Evolutionary conservation across 1,139 yeast genomes (phyloP).

Genomic region (Candida glucosophila): DNA sequence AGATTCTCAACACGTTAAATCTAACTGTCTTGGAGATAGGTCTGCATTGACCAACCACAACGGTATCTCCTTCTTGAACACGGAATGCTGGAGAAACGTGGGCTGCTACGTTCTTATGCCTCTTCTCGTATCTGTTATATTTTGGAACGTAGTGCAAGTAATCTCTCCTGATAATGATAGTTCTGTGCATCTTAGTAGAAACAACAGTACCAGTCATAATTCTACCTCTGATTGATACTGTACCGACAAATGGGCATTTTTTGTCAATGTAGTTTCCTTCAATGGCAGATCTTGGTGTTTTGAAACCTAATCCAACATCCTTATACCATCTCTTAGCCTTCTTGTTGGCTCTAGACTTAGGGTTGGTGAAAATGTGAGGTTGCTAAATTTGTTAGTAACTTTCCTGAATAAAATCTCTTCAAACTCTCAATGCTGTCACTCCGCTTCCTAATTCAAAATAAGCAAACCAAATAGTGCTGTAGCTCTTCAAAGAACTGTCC

Average conservation of each 20-base stretch:
- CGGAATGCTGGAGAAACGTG: conserved; percentile 99
- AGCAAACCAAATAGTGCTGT: no score
- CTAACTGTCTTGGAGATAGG: conserved; percentile 99
- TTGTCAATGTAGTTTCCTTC: conserved; percentile 99
- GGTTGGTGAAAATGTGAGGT: conserved; percentile 99
- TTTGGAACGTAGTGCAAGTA: conserved; percentile 99
- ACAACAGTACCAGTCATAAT: conserved; percentile 98
- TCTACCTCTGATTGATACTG: conserved; percentile 98
- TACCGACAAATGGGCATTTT: conserved; percentile 99
- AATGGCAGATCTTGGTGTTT: conserved; percentile 98
- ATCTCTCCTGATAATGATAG: conserved; percentile 99
- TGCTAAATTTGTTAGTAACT: conserved; percentile 54
- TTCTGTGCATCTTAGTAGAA: conserved; percentile 99
- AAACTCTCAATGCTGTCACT: no score
- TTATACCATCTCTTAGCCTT: conserved; percentile 99
- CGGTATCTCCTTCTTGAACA: conserved; percentile 97
- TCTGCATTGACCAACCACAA: conserved; percentile 99
- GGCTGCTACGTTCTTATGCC: conserved; percentile 99
- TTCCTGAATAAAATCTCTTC: no score
- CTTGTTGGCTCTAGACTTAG: conserved; percentile 98
- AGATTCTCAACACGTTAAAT: conserved; percentile 97
- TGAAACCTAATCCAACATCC: conserved; percentile 99
- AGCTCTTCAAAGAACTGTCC: no score
- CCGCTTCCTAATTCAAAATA: no score
- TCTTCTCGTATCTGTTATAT: conserved; percentile 99